Evolutionary conservation across 805 yeast species (phyloP).

Genomic region (Saccharomycopsis olivae): DNA sequence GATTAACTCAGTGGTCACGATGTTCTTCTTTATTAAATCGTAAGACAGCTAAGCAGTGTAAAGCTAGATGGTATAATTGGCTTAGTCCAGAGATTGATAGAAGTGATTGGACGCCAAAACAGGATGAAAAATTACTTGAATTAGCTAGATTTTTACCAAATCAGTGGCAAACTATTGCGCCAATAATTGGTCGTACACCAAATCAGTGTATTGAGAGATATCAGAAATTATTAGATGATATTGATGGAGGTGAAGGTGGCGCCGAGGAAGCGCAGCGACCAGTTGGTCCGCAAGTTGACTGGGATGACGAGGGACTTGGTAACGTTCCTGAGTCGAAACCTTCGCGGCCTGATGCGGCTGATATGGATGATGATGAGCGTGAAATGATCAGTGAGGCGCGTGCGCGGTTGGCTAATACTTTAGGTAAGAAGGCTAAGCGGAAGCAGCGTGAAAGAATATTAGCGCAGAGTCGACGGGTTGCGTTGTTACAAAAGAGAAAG

Average conservation of each 20-base stretch:
- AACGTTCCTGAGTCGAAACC: slow-evolving; percentile 67
- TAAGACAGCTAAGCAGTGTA: slow-evolving; percentile 86
- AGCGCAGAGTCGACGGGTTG: slow-evolving; percentile 66
- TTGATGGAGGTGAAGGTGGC: slow-evolving; percentile 25
- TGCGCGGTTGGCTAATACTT: slow-evolving; percentile 83
- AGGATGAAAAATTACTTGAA: slow-evolving; percentile 61
- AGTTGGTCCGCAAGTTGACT: slow-evolving; percentile 11
- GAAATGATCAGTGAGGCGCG: slow-evolving; percentile 94
- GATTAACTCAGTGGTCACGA: slow-evolving; percentile 89
- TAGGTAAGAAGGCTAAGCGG: slow-evolving; percentile 89
- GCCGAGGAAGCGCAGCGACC: slow-evolving; percentile 12
- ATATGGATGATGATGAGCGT: slow-evolving; percentile 75
- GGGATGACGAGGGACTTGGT: slow-evolving; percentile 45
- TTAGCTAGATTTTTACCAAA: slow-evolving; percentile 70
- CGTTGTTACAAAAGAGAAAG: slow-evolving; percentile 68
- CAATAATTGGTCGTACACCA: slow-evolving; percentile 73
- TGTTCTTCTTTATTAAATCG: slow-evolving; percentile 77
- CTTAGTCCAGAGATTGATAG: slow-evolving; percentile 63
- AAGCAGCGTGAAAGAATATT: slow-evolving; percentile 78
- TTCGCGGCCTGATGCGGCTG: slow-evolving; percentile 72
- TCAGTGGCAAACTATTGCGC: slow-evolving; percentile 91
- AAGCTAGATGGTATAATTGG: slow-evolving; percentile 88
- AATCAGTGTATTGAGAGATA: slow-evolving; percentile 80
- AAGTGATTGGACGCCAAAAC: slow-evolving; percentile 59
- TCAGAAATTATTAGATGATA: slow-evolving; percentile 54